These are phyloP conservation scores for Colletotrichum siamense DNA, from an alignment of 2,329 filamentous ascomycete species.

Conservation along the genomic window DNA sequence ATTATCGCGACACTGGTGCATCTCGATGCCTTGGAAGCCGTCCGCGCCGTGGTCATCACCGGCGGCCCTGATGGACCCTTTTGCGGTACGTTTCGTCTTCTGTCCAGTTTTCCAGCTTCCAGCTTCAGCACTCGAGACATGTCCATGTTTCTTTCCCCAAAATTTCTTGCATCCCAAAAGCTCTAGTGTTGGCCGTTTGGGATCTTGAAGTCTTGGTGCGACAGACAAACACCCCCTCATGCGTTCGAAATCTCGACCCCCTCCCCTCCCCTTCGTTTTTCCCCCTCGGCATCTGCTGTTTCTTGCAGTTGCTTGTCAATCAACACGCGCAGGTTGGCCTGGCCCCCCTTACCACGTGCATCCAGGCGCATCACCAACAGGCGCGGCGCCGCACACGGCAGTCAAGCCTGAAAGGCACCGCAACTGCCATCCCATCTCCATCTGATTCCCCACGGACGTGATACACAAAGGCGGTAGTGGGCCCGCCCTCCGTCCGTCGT, in stretches of 20 bases:
- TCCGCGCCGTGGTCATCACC: conserved; percentile 42
- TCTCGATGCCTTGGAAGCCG: conserved; percentile 20
- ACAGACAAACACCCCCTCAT: background rate
- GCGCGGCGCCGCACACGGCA: background rate
- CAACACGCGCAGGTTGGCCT: background rate
- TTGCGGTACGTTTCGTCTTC: conserved; percentile 34
- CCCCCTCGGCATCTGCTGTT: background rate
- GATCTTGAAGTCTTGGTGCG: background rate
- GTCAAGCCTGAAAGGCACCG: background rate
- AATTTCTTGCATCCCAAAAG: background rate
- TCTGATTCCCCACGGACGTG: conserved; percentile 18
- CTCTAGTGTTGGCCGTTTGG: background rate
- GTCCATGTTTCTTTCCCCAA: background rate
- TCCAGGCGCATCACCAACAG: background rate
- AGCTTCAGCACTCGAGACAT: background rate
- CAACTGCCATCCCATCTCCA: conserved; percentile 11
- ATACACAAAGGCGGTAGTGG: background rate
- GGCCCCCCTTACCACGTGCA: background rate
- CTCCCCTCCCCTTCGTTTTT: background rate
- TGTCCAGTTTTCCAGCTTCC: background rate
- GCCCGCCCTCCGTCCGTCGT: background rate
- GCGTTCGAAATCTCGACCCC: background rate
- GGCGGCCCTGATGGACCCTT: conserved; percentile 37
- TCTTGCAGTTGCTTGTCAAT: background rate
- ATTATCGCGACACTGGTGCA: conserved; percentile 33